phyloP scores from a whole-genome alignment of 1,284 basidiomycete species.

The Mixia osmundae region DNA sequence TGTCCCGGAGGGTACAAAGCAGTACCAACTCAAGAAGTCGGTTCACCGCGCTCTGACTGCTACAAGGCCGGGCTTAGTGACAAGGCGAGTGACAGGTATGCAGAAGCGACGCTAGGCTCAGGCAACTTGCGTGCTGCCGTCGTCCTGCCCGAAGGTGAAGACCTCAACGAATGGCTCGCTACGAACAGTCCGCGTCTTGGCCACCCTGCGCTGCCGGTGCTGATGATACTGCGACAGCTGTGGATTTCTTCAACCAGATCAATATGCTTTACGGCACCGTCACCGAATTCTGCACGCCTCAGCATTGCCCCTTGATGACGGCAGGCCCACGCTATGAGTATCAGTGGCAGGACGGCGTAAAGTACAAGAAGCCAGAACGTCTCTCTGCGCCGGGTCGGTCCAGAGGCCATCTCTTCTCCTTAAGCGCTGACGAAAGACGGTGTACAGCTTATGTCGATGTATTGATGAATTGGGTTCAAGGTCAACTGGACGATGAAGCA shows the following conservation, averaged over 20 bases:
- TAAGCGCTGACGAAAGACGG: neutral
- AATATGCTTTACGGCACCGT: constrained; percentile 52
- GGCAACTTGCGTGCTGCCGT: constrained; percentile 78
- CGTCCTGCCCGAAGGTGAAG: constrained; percentile 77
- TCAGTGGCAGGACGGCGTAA: constrained; percentile 88
- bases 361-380: constrained; percentile 79
- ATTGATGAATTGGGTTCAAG: constrained; percentile 96
- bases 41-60: neutral
- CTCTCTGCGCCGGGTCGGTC: constrained; percentile 44
- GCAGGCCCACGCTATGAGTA: constrained; percentile 97
- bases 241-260: constrained; percentile 20
- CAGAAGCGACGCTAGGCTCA: constrained; percentile 34
- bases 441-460: constrained; percentile 74
- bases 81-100: constrained; percentile 11
- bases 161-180: constrained; percentile 84
- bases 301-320: constrained; percentile 97
- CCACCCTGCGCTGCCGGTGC: neutral
- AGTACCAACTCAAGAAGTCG: constrained; percentile 18
- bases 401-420: neutral
- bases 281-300: constrained; percentile 83
- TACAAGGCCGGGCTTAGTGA: neutral
- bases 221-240: constrained; percentile 9
- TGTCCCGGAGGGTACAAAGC: constrained; percentile 1
- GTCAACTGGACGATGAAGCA: constrained; percentile 70
- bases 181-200: constrained; percentile 59